A percentile compares a stretch with the other conserved stretches of the same genome.
Evolutionary conservation across 78 protist genomes (phyloP).

Genomic region (Pelomyxa schiedti): DNA sequence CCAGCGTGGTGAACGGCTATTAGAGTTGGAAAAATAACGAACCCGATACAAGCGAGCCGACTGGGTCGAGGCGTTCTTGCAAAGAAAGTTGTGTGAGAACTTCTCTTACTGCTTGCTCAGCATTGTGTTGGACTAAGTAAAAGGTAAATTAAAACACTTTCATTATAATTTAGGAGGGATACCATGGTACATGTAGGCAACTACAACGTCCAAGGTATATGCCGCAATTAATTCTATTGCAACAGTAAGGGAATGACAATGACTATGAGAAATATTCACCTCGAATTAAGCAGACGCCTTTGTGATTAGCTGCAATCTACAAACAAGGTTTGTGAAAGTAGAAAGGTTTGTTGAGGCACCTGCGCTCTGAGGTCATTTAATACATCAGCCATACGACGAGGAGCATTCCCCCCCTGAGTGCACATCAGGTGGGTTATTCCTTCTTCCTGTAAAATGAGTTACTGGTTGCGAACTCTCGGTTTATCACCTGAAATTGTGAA

Average conservation of each 20-base stretch:
- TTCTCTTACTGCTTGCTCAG: constrained; percentile 81
- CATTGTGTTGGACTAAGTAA: no score
- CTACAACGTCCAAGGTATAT: constrained; percentile 28
- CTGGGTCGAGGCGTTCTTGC: constrained; percentile 47
- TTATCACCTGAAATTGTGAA: constrained; percentile 14
- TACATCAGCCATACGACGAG: not conserved
- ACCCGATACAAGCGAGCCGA: constrained; percentile 41
- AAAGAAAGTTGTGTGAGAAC: constrained; percentile 84
- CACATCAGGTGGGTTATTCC: constrained; percentile 23
- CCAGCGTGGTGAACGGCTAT: not conserved
- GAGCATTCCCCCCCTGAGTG: not conserved
- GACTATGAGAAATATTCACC: not conserved
- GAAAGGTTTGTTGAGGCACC: not conserved
- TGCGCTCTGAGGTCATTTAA: not conserved
- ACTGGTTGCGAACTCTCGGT: not conserved
- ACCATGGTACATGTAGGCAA: constrained; percentile 56
- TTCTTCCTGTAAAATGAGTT: constrained; percentile 24
- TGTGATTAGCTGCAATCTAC: not conserved
- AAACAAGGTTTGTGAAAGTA: not conserved
- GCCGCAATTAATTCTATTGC: constrained; percentile 27
- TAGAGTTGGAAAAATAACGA: constrained; percentile 61
- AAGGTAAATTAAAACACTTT: no score
- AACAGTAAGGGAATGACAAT: no score
- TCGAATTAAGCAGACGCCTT: not conserved
- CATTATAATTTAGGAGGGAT: no score